A percentile compares a stretch with the other conserved stretches of the same genome.
Evolutionary conservation across 768 basidiomycete species (phyloP).

Genomic region (Termitomyces sp.): DNA sequence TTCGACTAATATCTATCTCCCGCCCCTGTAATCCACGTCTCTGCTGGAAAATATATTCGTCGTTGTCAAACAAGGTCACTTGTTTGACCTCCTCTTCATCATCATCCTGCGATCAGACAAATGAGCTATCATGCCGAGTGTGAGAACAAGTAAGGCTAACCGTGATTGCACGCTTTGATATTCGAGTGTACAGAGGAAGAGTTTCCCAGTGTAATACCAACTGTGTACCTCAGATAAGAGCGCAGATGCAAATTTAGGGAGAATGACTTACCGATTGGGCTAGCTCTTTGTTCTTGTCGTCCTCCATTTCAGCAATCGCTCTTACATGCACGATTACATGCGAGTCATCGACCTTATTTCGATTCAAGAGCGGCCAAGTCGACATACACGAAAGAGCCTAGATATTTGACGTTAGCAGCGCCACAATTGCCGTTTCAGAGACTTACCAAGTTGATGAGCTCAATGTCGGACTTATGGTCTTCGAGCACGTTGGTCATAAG

Average conservation of each 20-base stretch:
- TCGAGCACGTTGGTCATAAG: conserved; percentile 87
- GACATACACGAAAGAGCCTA: conserved; percentile 68
- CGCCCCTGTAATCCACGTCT: conserved; percentile 1
- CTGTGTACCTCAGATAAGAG: conserved; percentile 32
- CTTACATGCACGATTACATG: conserved; percentile 64
- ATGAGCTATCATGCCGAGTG: neutral
- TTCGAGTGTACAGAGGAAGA: conserved; percentile 78
- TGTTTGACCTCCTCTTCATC: neutral
- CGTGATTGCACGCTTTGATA: conserved; percentile 65
- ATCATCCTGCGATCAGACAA: conserved; percentile 4
- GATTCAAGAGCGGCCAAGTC: conserved; percentile 78
- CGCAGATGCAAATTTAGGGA: conserved; percentile 3
- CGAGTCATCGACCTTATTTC: conserved; percentile 90
- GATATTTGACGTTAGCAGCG: neutral
- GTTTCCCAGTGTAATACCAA: conserved; percentile 79
- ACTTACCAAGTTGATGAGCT: conserved; percentile 70
- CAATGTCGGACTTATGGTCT: conserved; percentile 68
- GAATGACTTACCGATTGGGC: conserved; percentile 57
- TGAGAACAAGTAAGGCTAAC: conserved; percentile 19
- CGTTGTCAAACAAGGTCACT: conserved; percentile 1
- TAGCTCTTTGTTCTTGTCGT: conserved; percentile 53
- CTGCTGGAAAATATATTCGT: conserved; percentile 9
- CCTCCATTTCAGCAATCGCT: conserved; percentile 48
- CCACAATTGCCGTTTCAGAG: neutral
- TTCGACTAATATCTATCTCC: conserved; percentile 9